These are phyloP conservation scores for Sporobolomyces pararoseus DNA, from an alignment of 768 basidiomycete genomes.

Conservation along the genomic window DNA sequence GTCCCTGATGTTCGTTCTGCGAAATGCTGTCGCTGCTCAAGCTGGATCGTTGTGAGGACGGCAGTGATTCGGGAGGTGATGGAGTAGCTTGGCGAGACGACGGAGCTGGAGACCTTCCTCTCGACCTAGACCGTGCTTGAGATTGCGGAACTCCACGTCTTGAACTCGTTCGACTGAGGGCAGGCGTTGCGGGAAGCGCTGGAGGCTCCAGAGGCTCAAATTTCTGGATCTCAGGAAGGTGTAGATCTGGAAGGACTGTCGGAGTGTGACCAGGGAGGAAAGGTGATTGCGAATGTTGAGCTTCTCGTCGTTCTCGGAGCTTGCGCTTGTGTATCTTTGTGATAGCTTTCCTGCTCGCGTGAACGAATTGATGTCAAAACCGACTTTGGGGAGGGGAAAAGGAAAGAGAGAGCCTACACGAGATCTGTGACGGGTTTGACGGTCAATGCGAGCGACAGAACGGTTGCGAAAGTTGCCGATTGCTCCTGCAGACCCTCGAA, in stretches of 20 bases:
- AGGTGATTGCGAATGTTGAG: background rate
- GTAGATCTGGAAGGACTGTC: background rate
- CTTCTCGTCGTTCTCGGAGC: constrained; percentile 4
- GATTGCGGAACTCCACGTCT: too few species aligned
- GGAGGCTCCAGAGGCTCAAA: constrained; percentile 1
- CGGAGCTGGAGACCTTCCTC: too few species aligned
- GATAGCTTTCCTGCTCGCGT: constrained; percentile 18
- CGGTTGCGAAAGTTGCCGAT: constrained; percentile 23
- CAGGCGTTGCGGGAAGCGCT: background rate
- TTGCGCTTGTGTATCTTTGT: constrained; percentile 11
- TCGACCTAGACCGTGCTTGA: too few species aligned
- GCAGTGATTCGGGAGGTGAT: background rate
- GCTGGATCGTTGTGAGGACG: background rate
- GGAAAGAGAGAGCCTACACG: background rate
- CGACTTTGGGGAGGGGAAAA: background rate
- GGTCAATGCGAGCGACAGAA: constrained; percentile 31
- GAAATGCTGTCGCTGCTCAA: too few species aligned
- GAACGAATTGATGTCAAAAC: background rate
- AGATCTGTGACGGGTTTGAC: constrained; percentile 29
- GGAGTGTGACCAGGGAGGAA: background rate
- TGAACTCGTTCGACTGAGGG: too few species aligned
- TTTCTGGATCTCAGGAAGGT: background rate
- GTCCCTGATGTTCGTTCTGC: too few species aligned
- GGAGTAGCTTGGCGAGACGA: background rate
- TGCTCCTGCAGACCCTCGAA: constrained; percentile 12